Percentiles rank a stretch among this genome's conserved stretches.
Evolutionary conservation across 352 stramenopile species (phyloP).

Genomic region (Globisporangium splendens): DNA sequence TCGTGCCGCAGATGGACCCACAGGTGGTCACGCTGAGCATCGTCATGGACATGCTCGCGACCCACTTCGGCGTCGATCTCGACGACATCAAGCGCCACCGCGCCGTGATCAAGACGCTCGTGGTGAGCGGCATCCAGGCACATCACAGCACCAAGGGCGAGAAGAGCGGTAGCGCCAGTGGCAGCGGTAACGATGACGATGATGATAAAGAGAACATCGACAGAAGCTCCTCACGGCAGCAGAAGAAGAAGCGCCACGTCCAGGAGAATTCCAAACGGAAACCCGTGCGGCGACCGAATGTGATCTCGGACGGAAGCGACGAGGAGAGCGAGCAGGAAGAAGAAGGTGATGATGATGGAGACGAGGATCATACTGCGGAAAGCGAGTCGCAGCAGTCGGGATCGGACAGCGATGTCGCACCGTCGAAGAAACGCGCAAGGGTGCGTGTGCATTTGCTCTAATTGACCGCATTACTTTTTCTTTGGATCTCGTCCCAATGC

Average conservation of each 20-base stretch:
- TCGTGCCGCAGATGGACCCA: conserved; percentile 60
- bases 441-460: conserved; percentile 14
- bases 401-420: conserved; percentile 4
- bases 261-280: conserved; percentile 21
- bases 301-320: conserved; percentile 32
- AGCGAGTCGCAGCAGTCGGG: conserved; percentile 14
- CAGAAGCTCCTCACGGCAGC: no score
- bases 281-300: conserved; percentile 19
- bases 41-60: conserved; percentile 49
- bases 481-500: background rate
- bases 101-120: conserved; percentile 11
- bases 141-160: conserved; percentile 22
- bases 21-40: conserved; percentile 40
- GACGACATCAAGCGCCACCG: conserved; percentile 5
- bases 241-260: no score
- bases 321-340: conserved; percentile 13
- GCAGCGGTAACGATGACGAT: background rate
- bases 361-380: conserved; percentile 19
- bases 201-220: conserved; percentile 1
- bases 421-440: conserved; percentile 20
- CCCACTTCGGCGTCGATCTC: conserved; percentile 38
- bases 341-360: conserved; percentile 16
- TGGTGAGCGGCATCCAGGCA: conserved; percentile 10
- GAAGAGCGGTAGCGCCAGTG: conserved; percentile 16
- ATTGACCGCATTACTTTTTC: background rate